Evolutionary conservation across 768 basidiomycete species (phyloP), one percentile per base, ranked within the genome.

Genomic region (Zangia roseola): DNA sequence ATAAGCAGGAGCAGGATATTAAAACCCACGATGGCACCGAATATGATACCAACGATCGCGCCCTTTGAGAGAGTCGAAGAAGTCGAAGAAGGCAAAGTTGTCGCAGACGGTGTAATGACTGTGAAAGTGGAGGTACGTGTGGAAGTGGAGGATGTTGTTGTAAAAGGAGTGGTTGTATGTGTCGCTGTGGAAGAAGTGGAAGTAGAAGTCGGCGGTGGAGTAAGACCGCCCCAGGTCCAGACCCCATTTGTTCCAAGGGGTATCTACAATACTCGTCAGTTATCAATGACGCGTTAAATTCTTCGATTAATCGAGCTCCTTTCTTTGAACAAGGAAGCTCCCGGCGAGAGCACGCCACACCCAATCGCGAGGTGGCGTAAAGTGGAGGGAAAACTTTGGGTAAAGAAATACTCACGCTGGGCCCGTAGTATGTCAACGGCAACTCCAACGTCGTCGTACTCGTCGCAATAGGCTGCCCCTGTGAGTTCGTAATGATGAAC

Each of bases 371-470:
- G 23, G 33, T 16, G 26, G 35, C 35, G 10, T 12, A 4, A 31
- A 23, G n/a, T 37, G 39, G 8, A 45, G 23, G 19, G 26, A 10
- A 10, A 43, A 49, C 6, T 26, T 26, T 40, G 17, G 10, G 44
- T 19, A 26, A 19, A 33, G 28, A 48, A 45, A 14, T 12, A 79
- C 88, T 79, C 62, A 91, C 88, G 65, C 84, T 83, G 45, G 90
- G 88, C 25, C 90, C 90, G 56, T 79, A 89, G 68, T 91, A 92
- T 0, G 89, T 91, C 56, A 90, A 70, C 34, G 90, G 86, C 42
- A 91, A 62, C 56, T 76, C 80, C 23, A 88, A 58, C 10, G 85
- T 70, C 21, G 86, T 70, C 21, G 81, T 82, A 36, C 74, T 72
- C 13, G 85, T 88, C 40, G 79, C 72, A 46, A 82, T 57, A 28